Base-by-base conservation (phyloP, 2,329 filamentous ascomycete genomes). In the Ophiostoma himal-ulmi region DNA sequence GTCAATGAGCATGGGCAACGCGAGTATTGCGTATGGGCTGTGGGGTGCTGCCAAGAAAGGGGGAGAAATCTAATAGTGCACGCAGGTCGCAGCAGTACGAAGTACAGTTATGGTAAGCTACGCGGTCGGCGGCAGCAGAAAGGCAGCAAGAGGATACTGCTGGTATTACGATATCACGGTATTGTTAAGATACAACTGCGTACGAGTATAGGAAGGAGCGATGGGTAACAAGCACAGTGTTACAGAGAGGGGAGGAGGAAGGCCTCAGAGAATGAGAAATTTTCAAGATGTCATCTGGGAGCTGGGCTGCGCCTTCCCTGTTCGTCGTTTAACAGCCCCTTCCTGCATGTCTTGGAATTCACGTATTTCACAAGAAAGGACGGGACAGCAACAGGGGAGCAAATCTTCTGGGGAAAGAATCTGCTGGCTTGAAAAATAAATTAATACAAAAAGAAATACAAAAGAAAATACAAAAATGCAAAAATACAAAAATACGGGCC, bases 41-140 rank as follows among this genome's bases (percentile, higher is more conserved):
- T 54, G 48, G 52, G 22, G 57, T 62, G 57, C 2, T 64, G 66
- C 69, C 69, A 68, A 70, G 52, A 70, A 68, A 68, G 64, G 54
- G 70, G 65, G 69, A 52, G 57, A 44, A 68, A 68, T 17, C 60
- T 34, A 64, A 64, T 60, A 48, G 68, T 39, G 65, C 44, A 37
- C 64, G 62, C 37, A 34, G 30, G 57, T 48, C 8, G 44, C 17
- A 48, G 44, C 34, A 39, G 37, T 60, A 48, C 30, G 68, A 67
- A 30, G 65, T 36, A 62, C 64, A 64, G 20, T 34, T 41, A 48
- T 60, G 68, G 36, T 13, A 5, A 44, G 39, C 11, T 44, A 26
- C 10, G 26, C 52, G 52, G n/a, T 26, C 52, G 52, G 52, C 52
- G 52, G 52, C 52, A 57, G 52, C 52, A 22, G 39, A 22, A 57